A percentile compares a stretch with the other conserved stretches of the same genome.
These are phyloP conservation scores for Candida labiduridarum DNA, from an alignment of 1,139 yeast species.

Conservation along the genomic window DNA sequence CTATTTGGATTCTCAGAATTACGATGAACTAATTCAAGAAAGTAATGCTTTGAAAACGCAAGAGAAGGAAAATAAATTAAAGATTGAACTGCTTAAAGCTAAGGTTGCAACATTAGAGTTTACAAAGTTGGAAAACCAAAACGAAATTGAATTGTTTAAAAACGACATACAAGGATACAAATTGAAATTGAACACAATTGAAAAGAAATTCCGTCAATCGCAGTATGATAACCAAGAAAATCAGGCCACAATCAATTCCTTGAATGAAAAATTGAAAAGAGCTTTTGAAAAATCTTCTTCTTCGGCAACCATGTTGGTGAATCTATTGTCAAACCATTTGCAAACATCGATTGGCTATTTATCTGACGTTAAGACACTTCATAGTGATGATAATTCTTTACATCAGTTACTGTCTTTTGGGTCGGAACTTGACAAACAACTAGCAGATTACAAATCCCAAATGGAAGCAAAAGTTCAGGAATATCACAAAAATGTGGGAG, in stretches of 20 bases:
- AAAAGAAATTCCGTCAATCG: conserved; percentile 2
- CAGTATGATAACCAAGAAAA: not conserved
- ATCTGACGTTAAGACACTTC: conserved; percentile 5
- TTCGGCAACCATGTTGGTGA: conserved; percentile 12
- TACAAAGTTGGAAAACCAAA: conserved; percentile 12
- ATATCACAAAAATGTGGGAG: conserved; percentile 8
- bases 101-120: conserved; percentile 16
- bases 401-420: conserved; percentile 7
- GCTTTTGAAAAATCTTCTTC: conserved; percentile 11
- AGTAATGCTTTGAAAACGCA: conserved; percentile 29
- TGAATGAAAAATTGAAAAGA: conserved; percentile 11
- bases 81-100: conserved; percentile 16
- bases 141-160: conserved; percentile 11
- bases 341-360: conserved; percentile 10
- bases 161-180: conserved; percentile 9
- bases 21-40: conserved; percentile 47
- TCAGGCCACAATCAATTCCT: conserved; percentile 6
- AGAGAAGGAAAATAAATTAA: conserved; percentile 23
- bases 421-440: conserved; percentile 5
- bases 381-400: not conserved
- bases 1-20: conserved; percentile 60
- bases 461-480: conserved; percentile 6
- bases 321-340: conserved; percentile 12
- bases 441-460: conserved; percentile 8
- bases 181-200: conserved; percentile 2